These are phyloP conservation scores for Begonia peltatifolia DNA, from an alignment of 306 rosid genomes.

Conservation along the genomic window DNA sequence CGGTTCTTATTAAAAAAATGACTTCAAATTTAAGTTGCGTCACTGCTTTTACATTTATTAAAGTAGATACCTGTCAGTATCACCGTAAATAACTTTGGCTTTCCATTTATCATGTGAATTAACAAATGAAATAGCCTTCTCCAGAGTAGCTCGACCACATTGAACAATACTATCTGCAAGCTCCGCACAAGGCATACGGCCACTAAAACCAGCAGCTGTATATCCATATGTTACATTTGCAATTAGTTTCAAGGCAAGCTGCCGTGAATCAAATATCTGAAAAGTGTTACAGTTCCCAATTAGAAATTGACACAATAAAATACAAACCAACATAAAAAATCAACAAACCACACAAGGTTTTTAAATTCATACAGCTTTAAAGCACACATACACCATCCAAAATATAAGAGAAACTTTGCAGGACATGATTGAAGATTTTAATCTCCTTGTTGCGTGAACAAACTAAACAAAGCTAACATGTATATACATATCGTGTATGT, in stretches of 20 bases:
- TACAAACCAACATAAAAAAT: background rate
- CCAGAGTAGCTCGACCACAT: conserved; percentile 81
- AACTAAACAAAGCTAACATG: too few species aligned
- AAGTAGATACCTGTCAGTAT: conserved; percentile 72
- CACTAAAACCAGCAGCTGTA: conserved; percentile 97
- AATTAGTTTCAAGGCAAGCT: conserved; percentile 90
- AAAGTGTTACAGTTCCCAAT: conserved; percentile 6
- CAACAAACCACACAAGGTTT: background rate
- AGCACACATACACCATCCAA: too few species aligned
- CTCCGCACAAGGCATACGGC: conserved; percentile 99
- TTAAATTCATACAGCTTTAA: background rate
- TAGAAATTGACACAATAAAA: background rate
- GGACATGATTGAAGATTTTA: too few species aligned
- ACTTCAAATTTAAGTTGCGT: too few species aligned
- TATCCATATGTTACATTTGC: conserved; percentile 92
- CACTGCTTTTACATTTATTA: background rate
- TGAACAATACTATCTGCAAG: conserved; percentile 96
- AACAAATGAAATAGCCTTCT: conserved; percentile 75
- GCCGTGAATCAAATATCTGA: conserved; percentile 87
- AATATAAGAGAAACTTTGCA: too few species aligned
- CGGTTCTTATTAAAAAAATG: too few species aligned
- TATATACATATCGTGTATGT: too few species aligned
- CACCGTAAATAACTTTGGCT: conserved; percentile 86
- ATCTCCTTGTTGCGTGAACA: too few species aligned
- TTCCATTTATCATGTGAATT: conserved; percentile 79